Base-by-base conservation (phyloP, 2,329 filamentous ascomycete species). In the Remersonia thermophila region DNA sequence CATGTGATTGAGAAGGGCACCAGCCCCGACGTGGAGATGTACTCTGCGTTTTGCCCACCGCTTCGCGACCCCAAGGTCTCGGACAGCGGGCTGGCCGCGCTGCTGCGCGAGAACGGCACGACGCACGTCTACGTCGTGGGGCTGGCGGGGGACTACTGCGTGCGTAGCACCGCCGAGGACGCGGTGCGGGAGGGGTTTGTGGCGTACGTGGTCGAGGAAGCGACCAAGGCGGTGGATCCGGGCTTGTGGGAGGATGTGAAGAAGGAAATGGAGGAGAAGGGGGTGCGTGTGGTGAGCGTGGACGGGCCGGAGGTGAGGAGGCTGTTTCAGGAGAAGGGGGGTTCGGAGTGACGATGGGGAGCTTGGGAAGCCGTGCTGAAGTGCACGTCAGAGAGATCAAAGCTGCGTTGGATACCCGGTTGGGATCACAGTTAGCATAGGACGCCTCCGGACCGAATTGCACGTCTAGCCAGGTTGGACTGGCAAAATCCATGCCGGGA, bases 101-200 rank as follows among this genome's bases (percentile, higher is more conserved):
- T 65, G 32, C 56, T 98, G 47, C 66, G 57, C 35, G 64, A 63
- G 3, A 62, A 62, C 12, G 63, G 60, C 1, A 63, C 93, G 18
- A 85, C 82, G 5, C 72, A 93, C 55, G 83, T 95, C 5, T 95
- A 79, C 55, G 73, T 91, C 15, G 85, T 84, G 1, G 91, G 91
- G 0, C 55, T 98, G 37, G 89, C 91, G 3, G 78, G 76, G 13
- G 91, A 96, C 58, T 94, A 83, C 56, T 98, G 91, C 55, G 87
- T 96, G 37, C 80, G 76, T 54, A 71, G 62, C 43, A 93, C 86
- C 12, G 89, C 87, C 0, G 59, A 85, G 34, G 83, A 95, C 65
- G 79, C 87, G 1, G 67, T 60, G 2, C 71, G 69, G 44, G 78
- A 82, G 48, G 89, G 87, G 0, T 95, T 91, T 53, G 63, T 58